Conservation (phyloP, 495 filamentous ascomycete genomes). For the Aspergillus diversus region DNA sequence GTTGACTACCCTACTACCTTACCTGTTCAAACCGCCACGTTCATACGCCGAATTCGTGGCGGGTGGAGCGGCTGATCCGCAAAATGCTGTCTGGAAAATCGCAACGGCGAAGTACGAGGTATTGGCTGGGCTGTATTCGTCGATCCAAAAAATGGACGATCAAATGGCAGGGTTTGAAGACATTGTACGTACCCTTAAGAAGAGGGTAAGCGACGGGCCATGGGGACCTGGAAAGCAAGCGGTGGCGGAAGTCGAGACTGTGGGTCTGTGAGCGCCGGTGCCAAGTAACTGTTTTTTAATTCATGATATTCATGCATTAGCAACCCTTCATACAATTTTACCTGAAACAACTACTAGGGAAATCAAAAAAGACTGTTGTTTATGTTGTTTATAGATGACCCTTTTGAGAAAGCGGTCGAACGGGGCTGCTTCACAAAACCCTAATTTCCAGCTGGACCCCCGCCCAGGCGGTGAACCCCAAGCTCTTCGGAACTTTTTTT, state of each 20-base stretch:
- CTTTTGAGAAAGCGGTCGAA: slow-evolving; percentile 9
- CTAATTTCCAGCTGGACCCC: slow-evolving; percentile 22
- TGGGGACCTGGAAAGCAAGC: slow-evolving; percentile 40
- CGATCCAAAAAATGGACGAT: slow-evolving; percentile 34
- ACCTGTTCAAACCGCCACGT: slow-evolving; percentile 61
- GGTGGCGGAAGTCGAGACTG: slow-evolving; percentile 40
- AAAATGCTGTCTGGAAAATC: slow-evolving; percentile 62
- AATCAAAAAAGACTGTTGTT: too few relatives aligned
- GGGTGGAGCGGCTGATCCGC: slow-evolving; percentile 59
- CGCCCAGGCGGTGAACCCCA: slow-evolving; percentile 27
- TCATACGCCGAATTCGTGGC: slow-evolving; percentile 62
- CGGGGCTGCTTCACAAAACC: slow-evolving; percentile 17
- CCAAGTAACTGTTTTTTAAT: background rate
- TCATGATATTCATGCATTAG: too few relatives aligned
- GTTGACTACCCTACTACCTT: slow-evolving; percentile 56
- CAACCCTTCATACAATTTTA: too few relatives aligned
- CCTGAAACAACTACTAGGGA: too few relatives aligned
- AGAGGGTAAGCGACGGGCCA: slow-evolving; percentile 50
- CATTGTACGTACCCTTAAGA: slow-evolving; percentile 46
- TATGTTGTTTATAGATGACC: slow-evolving; percentile 4
- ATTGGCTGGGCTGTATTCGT: slow-evolving; percentile 47
- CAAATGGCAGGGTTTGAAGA: slow-evolving; percentile 45
- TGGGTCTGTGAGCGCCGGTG: slow-evolving; percentile 33
- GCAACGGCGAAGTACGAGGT: slow-evolving; percentile 63
- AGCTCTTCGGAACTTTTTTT: slow-evolving; percentile 32